Percentiles rank a stretch among this genome's conserved stretches.
Conservation (phyloP, 768 basidiomycete species). For the Postia placenta region DNA sequence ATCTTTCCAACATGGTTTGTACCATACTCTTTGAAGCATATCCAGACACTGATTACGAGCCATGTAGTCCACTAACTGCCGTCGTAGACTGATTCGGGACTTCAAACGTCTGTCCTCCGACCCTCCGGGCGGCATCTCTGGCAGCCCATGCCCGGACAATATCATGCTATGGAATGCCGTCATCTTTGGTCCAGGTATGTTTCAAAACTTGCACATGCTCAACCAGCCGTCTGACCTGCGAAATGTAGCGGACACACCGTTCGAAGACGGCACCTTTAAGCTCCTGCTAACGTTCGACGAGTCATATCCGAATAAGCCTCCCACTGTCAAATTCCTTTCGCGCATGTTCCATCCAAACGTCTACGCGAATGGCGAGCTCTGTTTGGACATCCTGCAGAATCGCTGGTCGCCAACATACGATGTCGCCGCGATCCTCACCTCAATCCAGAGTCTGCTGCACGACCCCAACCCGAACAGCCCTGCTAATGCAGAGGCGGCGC, state of each 20-base stretch:
- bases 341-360: constrained; percentile 99
- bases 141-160: constrained; percentile 95
- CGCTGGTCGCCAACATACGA: constrained; percentile 99
- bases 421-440: constrained; percentile 95
- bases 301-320: constrained; percentile 97
- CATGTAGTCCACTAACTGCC: constrained; percentile 83
- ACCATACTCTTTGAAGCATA: not conserved
- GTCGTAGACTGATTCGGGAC: constrained; percentile 93
- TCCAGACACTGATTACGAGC: not conserved
- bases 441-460: constrained; percentile 91
- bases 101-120: constrained; percentile 94
- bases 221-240: constrained; percentile 2
- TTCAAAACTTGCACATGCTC: not conserved
- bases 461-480: constrained; percentile 99
- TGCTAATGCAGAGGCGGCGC: constrained; percentile 97
- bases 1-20: constrained; percentile 4
- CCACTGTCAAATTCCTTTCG: constrained; percentile 94
- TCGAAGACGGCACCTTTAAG: constrained; percentile 99
- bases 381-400: constrained; percentile 97
- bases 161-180: constrained; percentile 99
- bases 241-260: constrained; percentile 86
- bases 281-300: constrained; percentile 94
- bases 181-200: constrained; percentile 94
- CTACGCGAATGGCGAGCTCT: constrained; percentile 96
- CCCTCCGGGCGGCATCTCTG: constrained; percentile 93